Evolutionary conservation across 768 basidiomycete genomes (phyloP).

Genomic region (Pulveroboletus sp.): DNA sequence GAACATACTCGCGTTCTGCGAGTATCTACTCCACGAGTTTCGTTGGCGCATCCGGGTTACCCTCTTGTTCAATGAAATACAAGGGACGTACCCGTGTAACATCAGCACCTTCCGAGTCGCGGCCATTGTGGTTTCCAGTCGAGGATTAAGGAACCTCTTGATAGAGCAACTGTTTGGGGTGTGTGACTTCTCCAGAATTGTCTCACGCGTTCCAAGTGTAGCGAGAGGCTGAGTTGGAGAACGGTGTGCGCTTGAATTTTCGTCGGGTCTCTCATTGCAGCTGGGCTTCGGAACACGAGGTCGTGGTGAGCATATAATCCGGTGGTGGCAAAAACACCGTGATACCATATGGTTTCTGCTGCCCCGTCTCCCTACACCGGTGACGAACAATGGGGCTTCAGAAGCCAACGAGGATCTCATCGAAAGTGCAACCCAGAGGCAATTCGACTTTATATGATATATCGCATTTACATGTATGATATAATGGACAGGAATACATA

Average conservation of each 20-base stretch:
- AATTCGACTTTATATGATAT: no score
- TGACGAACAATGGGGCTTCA: background rate
- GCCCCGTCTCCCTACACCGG: background rate
- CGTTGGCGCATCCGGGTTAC: background rate
- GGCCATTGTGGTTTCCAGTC: constrained; percentile 11
- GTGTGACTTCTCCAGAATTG: background rate
- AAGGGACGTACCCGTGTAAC: constrained; percentile 39
- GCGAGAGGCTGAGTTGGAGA: no score
- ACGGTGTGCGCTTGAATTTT: no score
- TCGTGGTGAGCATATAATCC: background rate
- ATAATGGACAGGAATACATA: no score
- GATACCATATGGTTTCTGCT: no score
- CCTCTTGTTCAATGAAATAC: background rate
- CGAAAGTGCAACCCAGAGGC: no score
- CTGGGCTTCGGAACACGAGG: background rate
- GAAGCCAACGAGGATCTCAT: background rate
- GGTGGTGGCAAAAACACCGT: background rate
- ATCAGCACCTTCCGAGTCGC: constrained; percentile 38
- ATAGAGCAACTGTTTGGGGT: background rate
- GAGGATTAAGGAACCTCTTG: background rate
- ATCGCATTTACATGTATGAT: background rate
- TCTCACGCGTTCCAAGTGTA: no score
- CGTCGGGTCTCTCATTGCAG: background rate
- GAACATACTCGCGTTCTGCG: constrained; percentile 67
- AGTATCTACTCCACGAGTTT: constrained; percentile 41